These are phyloP conservation scores for Pisolithus thermaeus DNA, from an alignment of 1,284 basidiomycete genomes.

Conservation along the genomic window DNA sequence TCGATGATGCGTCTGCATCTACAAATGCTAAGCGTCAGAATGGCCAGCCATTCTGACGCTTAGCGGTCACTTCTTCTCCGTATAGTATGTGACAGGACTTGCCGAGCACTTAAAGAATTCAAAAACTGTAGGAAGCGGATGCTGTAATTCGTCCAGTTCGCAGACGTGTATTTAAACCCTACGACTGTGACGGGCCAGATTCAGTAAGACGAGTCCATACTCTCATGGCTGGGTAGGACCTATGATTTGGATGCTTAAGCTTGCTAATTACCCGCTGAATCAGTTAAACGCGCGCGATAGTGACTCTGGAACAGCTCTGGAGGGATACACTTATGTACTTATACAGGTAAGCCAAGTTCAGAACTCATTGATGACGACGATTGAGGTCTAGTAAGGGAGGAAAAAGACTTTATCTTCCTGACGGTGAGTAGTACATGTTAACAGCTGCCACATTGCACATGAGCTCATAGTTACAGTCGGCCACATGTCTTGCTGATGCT, in stretches of 20 bases:
- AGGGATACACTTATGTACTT: conserved; percentile 57
- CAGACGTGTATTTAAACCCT: neutral
- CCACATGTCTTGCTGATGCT: conserved; percentile 70
- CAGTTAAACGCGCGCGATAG: conserved; percentile 61
- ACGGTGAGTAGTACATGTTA: too few relatives aligned
- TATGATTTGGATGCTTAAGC: neutral
- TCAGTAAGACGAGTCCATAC: conserved; percentile 70
- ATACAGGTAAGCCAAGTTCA: too few relatives aligned
- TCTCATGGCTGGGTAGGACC: conserved; percentile 59
- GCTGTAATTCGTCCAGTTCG: too few relatives aligned
- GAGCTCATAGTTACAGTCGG: conserved; percentile 24
- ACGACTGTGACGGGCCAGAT: conserved; percentile 31
- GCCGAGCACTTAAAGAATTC: too few relatives aligned
- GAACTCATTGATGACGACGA: too few relatives aligned
- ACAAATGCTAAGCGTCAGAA: too few relatives aligned
- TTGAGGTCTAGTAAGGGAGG: too few relatives aligned
- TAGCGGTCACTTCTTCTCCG: too few relatives aligned
- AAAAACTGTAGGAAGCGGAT: too few relatives aligned
- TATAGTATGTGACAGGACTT: too few relatives aligned
- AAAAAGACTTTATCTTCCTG: conserved; percentile 34
- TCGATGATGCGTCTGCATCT: too few relatives aligned
- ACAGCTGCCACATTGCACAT: conserved; percentile 1
- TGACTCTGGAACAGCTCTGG: conserved; percentile 61
- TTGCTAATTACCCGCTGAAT: neutral
- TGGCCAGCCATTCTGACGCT: too few relatives aligned